Conservation (phyloP, 495 filamentous ascomycete species). For the Xylaria acuta region DNA sequence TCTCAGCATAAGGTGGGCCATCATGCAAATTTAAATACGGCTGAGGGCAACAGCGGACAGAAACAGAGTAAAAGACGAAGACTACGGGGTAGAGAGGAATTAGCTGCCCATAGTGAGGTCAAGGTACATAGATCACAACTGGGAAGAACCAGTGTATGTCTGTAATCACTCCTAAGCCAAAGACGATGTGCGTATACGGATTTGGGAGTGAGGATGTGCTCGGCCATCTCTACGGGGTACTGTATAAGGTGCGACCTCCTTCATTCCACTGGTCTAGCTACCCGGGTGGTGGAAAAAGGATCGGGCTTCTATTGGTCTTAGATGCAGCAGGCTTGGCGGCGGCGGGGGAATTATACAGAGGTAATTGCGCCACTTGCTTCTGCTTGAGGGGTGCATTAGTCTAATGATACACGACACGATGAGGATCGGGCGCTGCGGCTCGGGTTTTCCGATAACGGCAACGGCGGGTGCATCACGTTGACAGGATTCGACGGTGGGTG, state of each 20-base stretch:
- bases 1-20: not conserved
- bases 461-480: not conserved
- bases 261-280: slow-evolving; percentile 3
- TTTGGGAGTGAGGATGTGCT: not conserved
- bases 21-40: not conserved
- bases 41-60: not conserved
- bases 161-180: not conserved
- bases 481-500: not conserved
- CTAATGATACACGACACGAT: slow-evolving; percentile 5
- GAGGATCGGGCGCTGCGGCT: not conserved
- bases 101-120: not conserved
- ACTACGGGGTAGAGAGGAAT: not conserved
- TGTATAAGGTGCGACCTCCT: not conserved
- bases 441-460: not conserved
- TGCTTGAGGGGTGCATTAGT: slow-evolving; percentile 2
- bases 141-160: slow-evolving; percentile 2
- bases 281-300: slow-evolving; percentile 1
- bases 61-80: not conserved
- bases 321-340: slow-evolving; percentile 7
- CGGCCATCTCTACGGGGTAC: not conserved
- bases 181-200: not conserved
- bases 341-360: slow-evolving; percentile 16
- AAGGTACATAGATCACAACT: not conserved
- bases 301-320: slow-evolving; percentile 22
- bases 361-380: not conserved